Base-by-base conservation (phyloP, 2,329 filamentous ascomycete genomes). In the Fusarium tjaetaba region DNA sequence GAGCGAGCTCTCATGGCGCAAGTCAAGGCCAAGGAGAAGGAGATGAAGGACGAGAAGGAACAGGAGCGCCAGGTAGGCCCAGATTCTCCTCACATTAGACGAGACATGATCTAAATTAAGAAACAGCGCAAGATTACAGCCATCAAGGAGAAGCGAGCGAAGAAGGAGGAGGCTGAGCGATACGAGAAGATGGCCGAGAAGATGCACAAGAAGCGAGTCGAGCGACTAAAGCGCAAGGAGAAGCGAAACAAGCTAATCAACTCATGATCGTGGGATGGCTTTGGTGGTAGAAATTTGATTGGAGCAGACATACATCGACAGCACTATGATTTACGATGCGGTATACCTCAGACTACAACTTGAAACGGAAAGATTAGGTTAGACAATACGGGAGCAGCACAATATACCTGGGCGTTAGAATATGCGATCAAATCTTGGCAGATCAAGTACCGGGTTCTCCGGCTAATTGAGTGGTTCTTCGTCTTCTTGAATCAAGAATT, bases 31-130 rank as follows among this genome's bases (percentile, higher is more conserved):
- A 95, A 94, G 80, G 96, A 98, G 85, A 95, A 94, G 84, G 95
- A 98, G 83, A 91, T 99, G 90, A 97, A 96, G 86, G 94, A 95
- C 1, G 96, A 98, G 85, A 98, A 97, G 84, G 95, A 97, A 81
- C 90, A 92, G n/a, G 92, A 93, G 82, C 89, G 94, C 84, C 87
- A 96, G 87, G 95, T 96, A 83, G 71, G 88, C 38, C 16, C 28
- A 49, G n/a, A 32, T 22, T 28, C 15, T 28, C 18, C 15, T 49
- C 24, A 34, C 38, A 15, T 15, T 30, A 15, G 11, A 41, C 20
- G 39, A 18, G 39, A 30, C 42, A 42, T 11, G 34, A 49, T 39
- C 73, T 78, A 63, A 79, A 59, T 45, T 24, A 10, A 28, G 15
- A 43, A 73, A 61, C 79, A 97, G 94, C 88, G 89, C 80, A 91